These are phyloP conservation scores for Vigna trinervia DNA, from an alignment of 306 rosid species.

Conservation along the genomic window DNA sequence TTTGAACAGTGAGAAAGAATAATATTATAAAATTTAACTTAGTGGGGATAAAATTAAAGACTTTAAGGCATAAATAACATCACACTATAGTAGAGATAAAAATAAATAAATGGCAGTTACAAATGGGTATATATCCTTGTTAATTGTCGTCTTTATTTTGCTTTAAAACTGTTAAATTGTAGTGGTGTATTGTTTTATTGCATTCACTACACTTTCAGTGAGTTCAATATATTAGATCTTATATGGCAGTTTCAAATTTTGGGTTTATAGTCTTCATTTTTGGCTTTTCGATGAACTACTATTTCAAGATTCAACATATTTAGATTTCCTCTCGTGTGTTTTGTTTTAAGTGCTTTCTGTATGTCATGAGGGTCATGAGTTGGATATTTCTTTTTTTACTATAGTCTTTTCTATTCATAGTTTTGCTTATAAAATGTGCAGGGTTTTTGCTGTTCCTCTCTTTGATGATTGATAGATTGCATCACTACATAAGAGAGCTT, in stretches of 20 bases:
- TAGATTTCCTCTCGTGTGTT: background rate
- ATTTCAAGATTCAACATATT: background rate
- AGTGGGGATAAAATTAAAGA: background rate
- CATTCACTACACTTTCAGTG: background rate
- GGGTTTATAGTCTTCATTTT: too few species aligned
- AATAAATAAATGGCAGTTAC: background rate
- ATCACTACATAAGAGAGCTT: constrained; percentile 92
- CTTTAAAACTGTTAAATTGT: background rate
- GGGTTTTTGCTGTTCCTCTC: constrained; percentile 85
- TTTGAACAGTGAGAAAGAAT: background rate
- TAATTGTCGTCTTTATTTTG: background rate
- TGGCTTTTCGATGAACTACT: too few species aligned
- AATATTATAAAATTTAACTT: background rate
- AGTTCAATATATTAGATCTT: background rate
- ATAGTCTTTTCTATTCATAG: background rate
- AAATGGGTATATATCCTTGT: background rate
- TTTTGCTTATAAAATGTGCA: constrained; percentile 47
- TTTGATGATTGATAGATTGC: constrained; percentile 87
- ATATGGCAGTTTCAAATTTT: background rate
- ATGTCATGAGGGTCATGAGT: background rate
- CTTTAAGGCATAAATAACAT: background rate
- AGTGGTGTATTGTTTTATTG: constrained; percentile 1
- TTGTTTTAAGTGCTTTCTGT: background rate
- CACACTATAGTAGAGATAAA: background rate
- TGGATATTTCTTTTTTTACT: constrained; percentile 7